Percentiles rank a stretch among this genome's conserved stretches.
These are phyloP conservation scores for Filosporella fistucella DNA, from an alignment of 495 filamentous ascomycete species.

Conservation along the genomic window DNA sequence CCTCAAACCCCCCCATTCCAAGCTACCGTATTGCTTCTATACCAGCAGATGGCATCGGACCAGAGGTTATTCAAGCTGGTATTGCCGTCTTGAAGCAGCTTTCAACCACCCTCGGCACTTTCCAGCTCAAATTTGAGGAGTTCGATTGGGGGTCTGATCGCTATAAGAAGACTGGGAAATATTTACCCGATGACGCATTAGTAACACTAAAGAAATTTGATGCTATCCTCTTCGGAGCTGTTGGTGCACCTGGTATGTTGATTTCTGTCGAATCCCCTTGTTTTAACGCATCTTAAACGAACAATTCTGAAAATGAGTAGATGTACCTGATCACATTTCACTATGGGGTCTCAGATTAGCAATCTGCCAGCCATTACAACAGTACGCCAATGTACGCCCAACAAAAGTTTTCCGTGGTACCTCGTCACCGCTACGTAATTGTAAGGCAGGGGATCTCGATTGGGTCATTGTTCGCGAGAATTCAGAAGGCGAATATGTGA, in stretches of 20 bases:
- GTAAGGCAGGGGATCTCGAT: slow-evolving; percentile 37
- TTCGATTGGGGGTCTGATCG: slow-evolving; percentile 49
- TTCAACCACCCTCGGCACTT: slow-evolving; percentile 37
- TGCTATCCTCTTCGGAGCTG: slow-evolving; percentile 53
- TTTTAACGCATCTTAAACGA: no score
- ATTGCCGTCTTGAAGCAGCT: slow-evolving; percentile 41
- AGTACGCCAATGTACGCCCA: slow-evolving; percentile 54
- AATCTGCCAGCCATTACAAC: slow-evolving; percentile 49
- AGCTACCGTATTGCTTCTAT: slow-evolving; percentile 47
- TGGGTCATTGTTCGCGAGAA: slow-evolving; percentile 54
- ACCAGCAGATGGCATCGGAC: slow-evolving; percentile 50
- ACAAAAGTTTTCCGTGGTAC: slow-evolving; percentile 45
- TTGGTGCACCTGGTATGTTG: slow-evolving; percentile 45
- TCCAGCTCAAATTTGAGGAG: slow-evolving; percentile 43
- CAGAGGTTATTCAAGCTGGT: slow-evolving; percentile 47
- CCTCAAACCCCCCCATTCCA: no score
- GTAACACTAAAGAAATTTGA: slow-evolving; percentile 46
- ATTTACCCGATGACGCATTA: slow-evolving; percentile 49
- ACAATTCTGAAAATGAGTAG: slow-evolving; percentile 21
- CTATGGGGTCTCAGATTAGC: slow-evolving; percentile 51
- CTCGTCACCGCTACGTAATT: slow-evolving; percentile 39
- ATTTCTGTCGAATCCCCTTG: not conserved
- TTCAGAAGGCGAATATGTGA: slow-evolving; percentile 30
- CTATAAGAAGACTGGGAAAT: slow-evolving; percentile 47
- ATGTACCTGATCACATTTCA: slow-evolving; percentile 53